Percentiles rank a stretch among this genome's conserved stretches.
Evolutionary conservation across 345 rosid species (phyloP).

Genomic region (Bruguiera gymnorhiza): DNA sequence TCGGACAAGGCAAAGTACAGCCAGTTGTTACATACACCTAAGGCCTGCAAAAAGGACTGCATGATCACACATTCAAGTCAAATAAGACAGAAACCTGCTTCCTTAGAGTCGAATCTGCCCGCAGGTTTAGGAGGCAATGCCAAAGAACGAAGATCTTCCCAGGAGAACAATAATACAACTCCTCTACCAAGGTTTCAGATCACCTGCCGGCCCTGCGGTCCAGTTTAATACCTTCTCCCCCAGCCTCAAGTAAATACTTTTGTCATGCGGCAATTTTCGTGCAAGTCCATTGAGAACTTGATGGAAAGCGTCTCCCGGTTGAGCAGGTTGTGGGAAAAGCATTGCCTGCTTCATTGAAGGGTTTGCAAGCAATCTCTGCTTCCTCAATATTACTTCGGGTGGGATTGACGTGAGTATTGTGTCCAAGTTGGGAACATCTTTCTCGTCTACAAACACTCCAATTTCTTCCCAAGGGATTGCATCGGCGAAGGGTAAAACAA

Average conservation of each 20-base stretch:
- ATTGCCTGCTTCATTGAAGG: slow-evolving; percentile 90
- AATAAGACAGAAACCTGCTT: not conserved
- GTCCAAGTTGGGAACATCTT: slow-evolving; percentile 77
- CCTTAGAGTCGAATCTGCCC: not conserved
- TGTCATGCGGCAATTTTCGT: slow-evolving; percentile 70
- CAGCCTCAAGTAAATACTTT: slow-evolving; percentile 47
- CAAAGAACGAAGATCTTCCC: not conserved
- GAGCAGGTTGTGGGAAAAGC: slow-evolving; percentile 86
- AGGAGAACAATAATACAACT: not conserved
- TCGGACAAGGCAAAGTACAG: not conserved
- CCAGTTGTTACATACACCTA: not conserved
- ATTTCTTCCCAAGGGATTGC: slow-evolving; percentile 98
- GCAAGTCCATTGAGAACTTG: slow-evolving; percentile 82
- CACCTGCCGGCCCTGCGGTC: slow-evolving; percentile 87
- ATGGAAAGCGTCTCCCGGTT: slow-evolving; percentile 78
- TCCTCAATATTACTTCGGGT: slow-evolving; percentile 69
- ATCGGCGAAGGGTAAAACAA: slow-evolving; percentile 88
- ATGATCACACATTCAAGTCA: not conserved
- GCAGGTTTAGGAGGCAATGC: not conserved
- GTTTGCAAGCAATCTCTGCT: slow-evolving; percentile 88
- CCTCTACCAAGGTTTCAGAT: slow-evolving; percentile 77
- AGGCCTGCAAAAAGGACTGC: slow-evolving; percentile 7
- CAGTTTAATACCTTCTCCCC: slow-evolving; percentile 68
- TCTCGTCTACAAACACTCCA: slow-evolving; percentile 80
- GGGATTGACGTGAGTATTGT: slow-evolving; percentile 82